Conservation (phyloP, 83 land plant genomes). For the Thuja plicata region DNA sequence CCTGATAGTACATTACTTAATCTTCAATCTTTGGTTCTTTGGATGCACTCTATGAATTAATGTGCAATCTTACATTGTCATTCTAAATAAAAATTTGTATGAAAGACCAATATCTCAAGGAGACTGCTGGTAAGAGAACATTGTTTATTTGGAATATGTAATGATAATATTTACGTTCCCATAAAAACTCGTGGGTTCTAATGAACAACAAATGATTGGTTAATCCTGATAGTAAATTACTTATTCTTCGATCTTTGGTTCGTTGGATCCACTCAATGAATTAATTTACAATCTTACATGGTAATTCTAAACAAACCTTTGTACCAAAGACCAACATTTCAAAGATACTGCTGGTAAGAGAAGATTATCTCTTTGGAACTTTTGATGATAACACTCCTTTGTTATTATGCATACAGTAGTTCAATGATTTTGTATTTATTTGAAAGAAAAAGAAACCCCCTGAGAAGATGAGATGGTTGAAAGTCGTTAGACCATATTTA, state of each 20-base stretch:
- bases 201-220: neutral
- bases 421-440: too few relatives aligned
- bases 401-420: too few relatives aligned
- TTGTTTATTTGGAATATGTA: too few relatives aligned
- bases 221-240: neutral
- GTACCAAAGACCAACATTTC: neutral
- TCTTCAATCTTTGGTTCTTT: neutral
- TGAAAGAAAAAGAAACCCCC: too few relatives aligned
- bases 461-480: too few relatives aligned
- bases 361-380: neutral
- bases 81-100: too few relatives aligned
- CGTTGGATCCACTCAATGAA: neutral
- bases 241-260: neutral
- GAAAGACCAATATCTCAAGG: neutral
- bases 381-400: neutral
- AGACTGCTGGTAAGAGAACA: neutral
- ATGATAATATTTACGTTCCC: too few relatives aligned
- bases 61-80: neutral
- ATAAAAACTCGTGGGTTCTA: neutral
- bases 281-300: neutral
- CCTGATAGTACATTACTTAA: too few relatives aligned
- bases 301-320: too few relatives aligned
- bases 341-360: neutral
- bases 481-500: too few relatives aligned
- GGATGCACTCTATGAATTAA: neutral